phyloP scores from a whole-genome alignment of 805 yeast species.

The Grigorovia transvaalensis region DNA sequence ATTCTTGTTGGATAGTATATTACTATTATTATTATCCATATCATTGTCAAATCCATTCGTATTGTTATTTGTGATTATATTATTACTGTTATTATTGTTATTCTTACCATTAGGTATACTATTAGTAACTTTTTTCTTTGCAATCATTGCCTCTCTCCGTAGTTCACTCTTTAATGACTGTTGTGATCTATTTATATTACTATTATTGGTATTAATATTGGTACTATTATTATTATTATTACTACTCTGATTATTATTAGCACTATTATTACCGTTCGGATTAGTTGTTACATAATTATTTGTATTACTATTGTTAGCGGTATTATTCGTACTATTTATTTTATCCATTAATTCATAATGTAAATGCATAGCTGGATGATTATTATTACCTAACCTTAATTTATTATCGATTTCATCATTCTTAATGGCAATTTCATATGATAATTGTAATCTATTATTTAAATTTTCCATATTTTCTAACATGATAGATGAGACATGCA shows the following conservation, averaged over 20 bases:
- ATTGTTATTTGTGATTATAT: not conserved
- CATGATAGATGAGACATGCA: constrained; percentile 93
- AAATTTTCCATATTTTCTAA: constrained; percentile 64
- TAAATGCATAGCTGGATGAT: constrained; percentile 78
- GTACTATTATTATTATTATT: too few species aligned
- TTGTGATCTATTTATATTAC: constrained; percentile 35
- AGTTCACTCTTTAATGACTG: constrained; percentile 75
- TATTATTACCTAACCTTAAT: constrained; percentile 64
- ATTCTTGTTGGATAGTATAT: constrained; percentile 7
- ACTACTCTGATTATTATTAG: too few species aligned
- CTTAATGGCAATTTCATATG: constrained; percentile 60
- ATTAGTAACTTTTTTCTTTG: constrained; percentile 33
- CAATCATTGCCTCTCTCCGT: constrained; percentile 87
- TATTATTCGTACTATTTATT: constrained; percentile 8
- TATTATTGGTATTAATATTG: not conserved
- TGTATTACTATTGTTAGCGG: not conserved
- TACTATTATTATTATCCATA: not conserved
- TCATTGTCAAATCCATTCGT: not conserved
- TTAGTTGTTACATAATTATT: not conserved
- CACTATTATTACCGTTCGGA: too few species aligned
- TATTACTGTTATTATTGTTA: not conserved
- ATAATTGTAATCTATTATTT: constrained; percentile 64
- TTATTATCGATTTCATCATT: constrained; percentile 71
- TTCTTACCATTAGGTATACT: not conserved
- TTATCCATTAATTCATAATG: constrained; percentile 30